Evolutionary conservation across 2,329 filamentous ascomycete genomes (phyloP).

Genomic region (Colletotrichum tofieldiae): DNA sequence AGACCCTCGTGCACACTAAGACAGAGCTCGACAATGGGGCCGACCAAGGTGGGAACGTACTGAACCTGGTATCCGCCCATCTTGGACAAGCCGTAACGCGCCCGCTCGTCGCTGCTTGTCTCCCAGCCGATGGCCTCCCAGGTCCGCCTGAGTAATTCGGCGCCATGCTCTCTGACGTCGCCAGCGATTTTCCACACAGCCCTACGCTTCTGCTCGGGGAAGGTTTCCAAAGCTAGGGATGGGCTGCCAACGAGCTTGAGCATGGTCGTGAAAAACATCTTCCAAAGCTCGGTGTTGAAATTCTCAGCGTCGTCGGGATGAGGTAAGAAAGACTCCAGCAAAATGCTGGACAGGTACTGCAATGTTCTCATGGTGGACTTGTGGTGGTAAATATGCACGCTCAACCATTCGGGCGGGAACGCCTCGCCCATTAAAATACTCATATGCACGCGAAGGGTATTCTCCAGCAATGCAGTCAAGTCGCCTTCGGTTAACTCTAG

Average conservation of each 20-base stretch:
- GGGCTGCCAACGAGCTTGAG: conserved; percentile 92
- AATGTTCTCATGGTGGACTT: conserved; percentile 90
- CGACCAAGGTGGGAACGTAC: conserved; percentile 93
- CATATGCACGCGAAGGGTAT: conserved; percentile 86
- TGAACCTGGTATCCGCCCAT: conserved; percentile 99
- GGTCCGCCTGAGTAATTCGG: conserved; percentile 84
- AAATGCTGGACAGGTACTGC: conserved; percentile 83
- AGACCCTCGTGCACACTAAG: conserved; percentile 95
- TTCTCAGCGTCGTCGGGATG: conserved; percentile 91
- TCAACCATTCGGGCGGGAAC: conserved; percentile 92
- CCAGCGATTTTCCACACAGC: conserved; percentile 99
- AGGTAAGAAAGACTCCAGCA: conserved; percentile 89
- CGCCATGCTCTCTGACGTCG: conserved; percentile 93
- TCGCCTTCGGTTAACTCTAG: conserved; percentile 83
- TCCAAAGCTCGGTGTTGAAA: conserved; percentile 96
- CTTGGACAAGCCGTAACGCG: conserved; percentile 83
- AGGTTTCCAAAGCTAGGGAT: conserved; percentile 91
- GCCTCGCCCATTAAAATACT: conserved; percentile 92
- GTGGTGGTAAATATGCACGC: conserved; percentile 93
- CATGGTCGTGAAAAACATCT: conserved; percentile 90
- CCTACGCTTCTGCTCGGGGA: conserved; percentile 94
- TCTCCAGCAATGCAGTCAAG: conserved; percentile 81
- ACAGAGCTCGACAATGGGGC: conserved; percentile 93
- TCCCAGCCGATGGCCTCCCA: conserved; percentile 99
- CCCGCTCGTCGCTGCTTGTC: conserved; percentile 83